Evolutionary conservation across 495 filamentous ascomycete genomes (phyloP).

Genomic region (Penicillium parvum): DNA sequence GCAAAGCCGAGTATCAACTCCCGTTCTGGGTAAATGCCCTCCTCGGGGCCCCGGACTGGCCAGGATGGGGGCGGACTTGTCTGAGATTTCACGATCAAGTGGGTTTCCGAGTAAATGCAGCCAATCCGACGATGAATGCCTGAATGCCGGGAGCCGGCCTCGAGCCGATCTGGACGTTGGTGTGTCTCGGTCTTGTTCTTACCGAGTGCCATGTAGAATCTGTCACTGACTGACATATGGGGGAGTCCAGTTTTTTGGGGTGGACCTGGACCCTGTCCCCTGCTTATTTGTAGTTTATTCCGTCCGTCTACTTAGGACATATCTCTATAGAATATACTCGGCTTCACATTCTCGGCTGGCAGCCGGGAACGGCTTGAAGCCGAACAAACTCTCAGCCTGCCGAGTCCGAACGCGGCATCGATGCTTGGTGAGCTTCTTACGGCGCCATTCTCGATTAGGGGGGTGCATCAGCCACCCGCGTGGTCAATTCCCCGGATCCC

Average conservation of each 20-base stretch:
- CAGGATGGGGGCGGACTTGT: constrained; percentile 4
- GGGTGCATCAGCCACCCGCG: constrained; percentile 10
- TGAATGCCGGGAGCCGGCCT: too few species aligned
- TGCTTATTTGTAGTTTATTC: too few species aligned
- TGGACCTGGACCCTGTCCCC: background rate
- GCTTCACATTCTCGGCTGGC: background rate
- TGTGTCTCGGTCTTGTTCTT: too few species aligned
- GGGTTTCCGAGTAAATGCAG: constrained; percentile 9
- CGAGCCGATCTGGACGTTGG: too few species aligned
- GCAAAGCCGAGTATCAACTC: constrained; percentile 2
- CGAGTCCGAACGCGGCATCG: constrained; percentile 18
- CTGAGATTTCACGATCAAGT: constrained; percentile 1
- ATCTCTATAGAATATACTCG: too few species aligned
- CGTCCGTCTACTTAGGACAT: too few species aligned
- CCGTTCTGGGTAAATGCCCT: constrained; percentile 22
- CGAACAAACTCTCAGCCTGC: background rate
- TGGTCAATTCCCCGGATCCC: constrained; percentile 27
- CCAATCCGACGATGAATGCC: background rate
- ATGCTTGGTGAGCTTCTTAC: background rate
- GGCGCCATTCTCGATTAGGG: constrained; percentile 14
- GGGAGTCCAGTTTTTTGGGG: background rate
- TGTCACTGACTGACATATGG: too few species aligned
- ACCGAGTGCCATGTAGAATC: too few species aligned
- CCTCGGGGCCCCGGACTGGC: constrained; percentile 23
- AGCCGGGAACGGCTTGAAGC: background rate